Conservation (phyloP, 345 rosid species). For the Eucalyptus leucophloia region DNA sequence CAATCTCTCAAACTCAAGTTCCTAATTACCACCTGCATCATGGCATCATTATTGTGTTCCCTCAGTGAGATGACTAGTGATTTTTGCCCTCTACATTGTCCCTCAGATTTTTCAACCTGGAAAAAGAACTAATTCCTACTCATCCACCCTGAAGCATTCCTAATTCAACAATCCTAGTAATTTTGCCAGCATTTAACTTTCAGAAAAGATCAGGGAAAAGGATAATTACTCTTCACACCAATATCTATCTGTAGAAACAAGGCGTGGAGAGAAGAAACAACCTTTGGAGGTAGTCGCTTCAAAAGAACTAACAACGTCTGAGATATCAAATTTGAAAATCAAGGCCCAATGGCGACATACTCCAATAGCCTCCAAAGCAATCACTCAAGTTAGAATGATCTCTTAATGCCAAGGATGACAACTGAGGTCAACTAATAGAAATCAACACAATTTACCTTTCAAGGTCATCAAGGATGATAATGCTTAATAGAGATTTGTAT, state of each 20-base stretch:
- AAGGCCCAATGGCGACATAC: constrained; percentile 93
- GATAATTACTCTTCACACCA: neutral
- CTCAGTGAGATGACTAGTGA: neutral
- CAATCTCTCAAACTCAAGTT: neutral
- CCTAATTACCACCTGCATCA: neutral
- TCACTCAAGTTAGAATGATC: neutral
- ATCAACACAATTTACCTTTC: constrained; percentile 49
- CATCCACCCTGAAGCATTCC: neutral
- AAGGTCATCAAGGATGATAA: constrained; percentile 89
- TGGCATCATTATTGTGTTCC: neutral
- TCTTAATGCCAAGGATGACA: neutral
- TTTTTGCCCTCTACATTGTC: neutral
- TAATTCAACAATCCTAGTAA: neutral
- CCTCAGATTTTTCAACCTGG: neutral
- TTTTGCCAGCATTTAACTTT: neutral
- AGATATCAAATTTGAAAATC: constrained; percentile 82
- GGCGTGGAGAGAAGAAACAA: neutral
- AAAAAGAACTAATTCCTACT: neutral
- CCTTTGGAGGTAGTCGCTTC: constrained; percentile 96
- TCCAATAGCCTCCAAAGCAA: constrained; percentile 62
- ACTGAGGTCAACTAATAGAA: neutral
- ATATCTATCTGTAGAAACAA: neutral
- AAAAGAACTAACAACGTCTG: constrained; percentile 90
- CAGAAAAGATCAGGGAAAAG: neutral
- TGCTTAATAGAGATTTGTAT: constrained; percentile 91